phyloP scores from a whole-genome alignment of 176 grass and related monocot species.

The Rhynchospora pubera region DNA sequence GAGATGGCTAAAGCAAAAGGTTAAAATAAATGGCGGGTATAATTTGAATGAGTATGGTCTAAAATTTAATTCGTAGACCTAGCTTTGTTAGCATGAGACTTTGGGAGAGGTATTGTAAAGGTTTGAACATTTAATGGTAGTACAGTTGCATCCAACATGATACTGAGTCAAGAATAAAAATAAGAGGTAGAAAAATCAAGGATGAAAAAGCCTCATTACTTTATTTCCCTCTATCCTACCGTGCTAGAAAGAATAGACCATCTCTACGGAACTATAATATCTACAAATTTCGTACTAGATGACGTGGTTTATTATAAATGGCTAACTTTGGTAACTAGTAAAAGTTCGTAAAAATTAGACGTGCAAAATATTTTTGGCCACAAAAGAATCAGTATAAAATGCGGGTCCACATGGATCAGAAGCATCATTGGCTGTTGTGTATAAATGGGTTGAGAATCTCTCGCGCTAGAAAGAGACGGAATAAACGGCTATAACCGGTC shows the following conservation, averaged over 20 bases:
- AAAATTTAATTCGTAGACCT: not conserved
- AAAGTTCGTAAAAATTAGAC: not conserved
- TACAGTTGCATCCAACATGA: not conserved
- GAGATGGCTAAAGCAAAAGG: not conserved
- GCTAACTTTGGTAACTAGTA: not conserved
- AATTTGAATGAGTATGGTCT: not conserved
- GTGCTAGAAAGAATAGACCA: not conserved
- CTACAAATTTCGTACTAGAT: not conserved
- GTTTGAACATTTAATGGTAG: not conserved
- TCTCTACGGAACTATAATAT: not conserved
- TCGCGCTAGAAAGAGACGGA: not conserved
- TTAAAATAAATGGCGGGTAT: not conserved
- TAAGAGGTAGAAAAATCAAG: constrained; percentile 15
- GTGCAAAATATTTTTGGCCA: too few relatives aligned
- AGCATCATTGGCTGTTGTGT: not conserved
- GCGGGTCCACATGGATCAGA: not conserved
- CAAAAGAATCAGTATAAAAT: not conserved
- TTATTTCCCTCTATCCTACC: not conserved
- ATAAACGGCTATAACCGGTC: constrained; percentile 4
- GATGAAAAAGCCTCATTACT: not conserved
- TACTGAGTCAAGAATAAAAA: constrained; percentile 13
- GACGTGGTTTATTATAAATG: not conserved
- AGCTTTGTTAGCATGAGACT: not conserved
- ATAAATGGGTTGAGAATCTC: not conserved
- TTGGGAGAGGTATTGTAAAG: too few relatives aligned